Conservation (phyloP, 345 rosid genomes). For the Boechera retrofracta region DNA sequence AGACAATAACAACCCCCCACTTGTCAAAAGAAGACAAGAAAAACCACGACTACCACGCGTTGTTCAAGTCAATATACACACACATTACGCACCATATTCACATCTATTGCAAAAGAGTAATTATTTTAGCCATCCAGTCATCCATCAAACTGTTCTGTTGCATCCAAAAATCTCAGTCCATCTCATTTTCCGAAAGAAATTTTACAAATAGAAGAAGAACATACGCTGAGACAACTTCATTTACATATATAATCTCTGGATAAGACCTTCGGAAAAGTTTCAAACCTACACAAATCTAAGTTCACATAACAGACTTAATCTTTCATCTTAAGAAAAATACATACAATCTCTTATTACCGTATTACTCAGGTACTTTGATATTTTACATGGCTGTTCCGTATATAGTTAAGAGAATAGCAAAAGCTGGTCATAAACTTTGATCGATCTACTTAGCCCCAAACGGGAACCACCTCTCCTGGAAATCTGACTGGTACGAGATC, state of each 20-base stretch:
- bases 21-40: slow-evolving; percentile 39
- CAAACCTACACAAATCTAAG: slow-evolving; percentile 8
- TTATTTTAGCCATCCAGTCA: slow-evolving; percentile 13
- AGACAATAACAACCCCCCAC: slow-evolving; percentile 36
- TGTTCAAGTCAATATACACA: slow-evolving; percentile 34
- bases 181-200: slow-evolving; percentile 5
- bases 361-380: slow-evolving; percentile 12
- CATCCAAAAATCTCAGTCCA: slow-evolving; percentile 1
- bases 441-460: slow-evolving; percentile 43
- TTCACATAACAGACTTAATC: slow-evolving; percentile 12
- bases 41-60: slow-evolving; percentile 23
- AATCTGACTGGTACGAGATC: slow-evolving; percentile 61
- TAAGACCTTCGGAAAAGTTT: slow-evolving; percentile 9
- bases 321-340: slow-evolving; percentile 17
- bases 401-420: slow-evolving; percentile 30
- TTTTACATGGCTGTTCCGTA: slow-evolving; percentile 34
- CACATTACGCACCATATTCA: slow-evolving; percentile 4
- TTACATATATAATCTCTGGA: neutral
- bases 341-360: neutral
- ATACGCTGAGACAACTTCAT: slow-evolving; percentile 5
- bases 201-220: slow-evolving; percentile 15
- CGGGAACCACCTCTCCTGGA: slow-evolving; percentile 70
- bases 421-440: slow-evolving; percentile 1
- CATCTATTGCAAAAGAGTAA: neutral
- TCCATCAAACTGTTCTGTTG: slow-evolving; percentile 6